Evolutionary conservation across 192 early-diverging fungal genomes (phyloP).

Genomic region (Coemansia sp.): DNA sequence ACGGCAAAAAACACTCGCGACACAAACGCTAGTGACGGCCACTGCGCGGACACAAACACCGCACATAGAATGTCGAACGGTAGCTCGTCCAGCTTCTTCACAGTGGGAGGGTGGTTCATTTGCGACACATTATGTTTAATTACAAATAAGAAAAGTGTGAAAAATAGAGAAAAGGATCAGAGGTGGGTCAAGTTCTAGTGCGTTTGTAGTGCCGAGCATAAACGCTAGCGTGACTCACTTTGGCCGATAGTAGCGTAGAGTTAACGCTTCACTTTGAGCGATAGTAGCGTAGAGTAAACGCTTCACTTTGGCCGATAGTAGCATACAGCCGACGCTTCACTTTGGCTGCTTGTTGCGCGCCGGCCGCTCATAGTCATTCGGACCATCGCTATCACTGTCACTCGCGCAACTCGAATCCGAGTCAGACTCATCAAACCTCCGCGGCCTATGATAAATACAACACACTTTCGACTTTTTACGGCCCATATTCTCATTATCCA

Average conservation of each 20-base stretch:
- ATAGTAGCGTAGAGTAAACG: neutral
- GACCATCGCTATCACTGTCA: conserved; percentile 16
- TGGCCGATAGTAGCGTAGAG: too few relatives aligned
- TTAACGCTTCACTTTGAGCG: neutral
- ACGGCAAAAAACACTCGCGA: conserved; percentile 35
- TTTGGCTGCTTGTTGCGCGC: conserved; percentile 1
- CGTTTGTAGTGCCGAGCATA: too few relatives aligned
- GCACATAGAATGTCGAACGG: conserved; percentile 47
- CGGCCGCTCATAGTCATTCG: conserved; percentile 55
- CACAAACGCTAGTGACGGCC: conserved; percentile 43
- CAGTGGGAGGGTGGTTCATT: neutral
- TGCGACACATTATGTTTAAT: neutral
- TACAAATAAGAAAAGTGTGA: conserved; percentile 1
- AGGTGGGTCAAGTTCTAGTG: too few relatives aligned
- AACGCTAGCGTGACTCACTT: too few relatives aligned
- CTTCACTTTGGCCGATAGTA: neutral
- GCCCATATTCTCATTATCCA: conserved; percentile 53
- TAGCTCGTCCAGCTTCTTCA: conserved; percentile 26
- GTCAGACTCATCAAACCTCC: conserved; percentile 53
- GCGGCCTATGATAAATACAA: conserved; percentile 52
- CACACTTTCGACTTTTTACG: conserved; percentile 56
- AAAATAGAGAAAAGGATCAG: conserved; percentile 7
- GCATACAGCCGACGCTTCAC: neutral
- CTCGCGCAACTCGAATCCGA: conserved; percentile 28
- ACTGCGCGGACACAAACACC: conserved; percentile 53